A percentile compares a stretch with the other conserved stretches of the same genome.
These are phyloP conservation scores for Geosmithia flava DNA, from an alignment of 2,329 filamentous ascomycete genomes.

Conservation along the genomic window DNA sequence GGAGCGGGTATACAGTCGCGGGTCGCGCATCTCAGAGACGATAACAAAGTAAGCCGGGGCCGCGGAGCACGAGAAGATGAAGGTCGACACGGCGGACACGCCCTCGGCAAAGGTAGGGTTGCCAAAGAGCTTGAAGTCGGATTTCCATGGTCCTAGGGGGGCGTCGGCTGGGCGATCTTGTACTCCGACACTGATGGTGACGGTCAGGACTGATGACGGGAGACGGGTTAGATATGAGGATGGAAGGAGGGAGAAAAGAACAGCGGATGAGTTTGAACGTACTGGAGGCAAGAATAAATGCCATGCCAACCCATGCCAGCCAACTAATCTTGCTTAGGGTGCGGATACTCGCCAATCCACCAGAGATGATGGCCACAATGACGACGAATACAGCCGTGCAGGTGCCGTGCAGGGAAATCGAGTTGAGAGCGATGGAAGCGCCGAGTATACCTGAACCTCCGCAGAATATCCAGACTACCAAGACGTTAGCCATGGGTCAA, in stretches of 20 bases:
- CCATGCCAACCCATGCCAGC: constrained; percentile 18
- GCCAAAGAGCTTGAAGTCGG: constrained; percentile 15
- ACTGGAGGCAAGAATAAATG: constrained; percentile 14
- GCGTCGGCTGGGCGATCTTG: constrained; percentile 14
- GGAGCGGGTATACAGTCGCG: constrained; percentile 12
- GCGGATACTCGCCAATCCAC: constrained; percentile 18
- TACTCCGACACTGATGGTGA: constrained; percentile 16
- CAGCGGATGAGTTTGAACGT: constrained; percentile 2
- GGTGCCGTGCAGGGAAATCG: constrained; percentile 22
- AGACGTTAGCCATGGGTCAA: not conserved
- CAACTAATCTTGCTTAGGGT: constrained; percentile 18
- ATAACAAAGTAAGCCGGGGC: constrained; percentile 20
- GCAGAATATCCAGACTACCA: constrained; percentile 8
- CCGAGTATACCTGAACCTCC: constrained; percentile 26
- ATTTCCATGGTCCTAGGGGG: constrained; percentile 9
- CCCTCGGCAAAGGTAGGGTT: constrained; percentile 15
- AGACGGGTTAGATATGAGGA: not conserved
- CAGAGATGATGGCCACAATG: constrained; percentile 15
- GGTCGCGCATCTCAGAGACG: constrained; percentile 19
- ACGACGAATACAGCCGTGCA: constrained; percentile 27
- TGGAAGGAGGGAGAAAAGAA: not conserved
- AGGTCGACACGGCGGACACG: constrained; percentile 14
- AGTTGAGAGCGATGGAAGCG: constrained; percentile 26
- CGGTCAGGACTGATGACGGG: constrained; percentile 8
- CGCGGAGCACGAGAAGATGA: constrained; percentile 24